phyloP scores from a whole-genome alignment of 768 basidiomycete genomes.

The Termitomyces bulborhizus region DNA sequence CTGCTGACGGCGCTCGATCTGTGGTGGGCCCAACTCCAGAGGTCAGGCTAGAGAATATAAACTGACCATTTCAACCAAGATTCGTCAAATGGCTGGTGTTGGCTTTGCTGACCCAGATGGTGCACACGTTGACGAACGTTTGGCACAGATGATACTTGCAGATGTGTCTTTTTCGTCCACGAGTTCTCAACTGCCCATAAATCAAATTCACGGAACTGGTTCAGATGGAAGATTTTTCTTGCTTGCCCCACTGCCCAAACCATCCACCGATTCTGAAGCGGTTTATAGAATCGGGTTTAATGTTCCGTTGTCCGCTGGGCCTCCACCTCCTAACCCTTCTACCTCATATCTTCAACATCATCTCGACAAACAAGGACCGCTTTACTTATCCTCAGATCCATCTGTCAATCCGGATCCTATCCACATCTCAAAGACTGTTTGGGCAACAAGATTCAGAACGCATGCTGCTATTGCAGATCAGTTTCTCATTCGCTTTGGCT shows the following conservation, averaged over 20 bases:
- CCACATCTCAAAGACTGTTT: conserved; percentile 29
- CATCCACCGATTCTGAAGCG: conserved; percentile 15
- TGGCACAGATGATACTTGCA: conserved; percentile 38
- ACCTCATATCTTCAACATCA: conserved; percentile 37
- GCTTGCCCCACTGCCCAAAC: conserved; percentile 27
- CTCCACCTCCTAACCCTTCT: conserved; percentile 28
- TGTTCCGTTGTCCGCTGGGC: conserved; percentile 27
- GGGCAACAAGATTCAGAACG: conserved; percentile 43
- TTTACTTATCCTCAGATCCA: conserved; percentile 25
- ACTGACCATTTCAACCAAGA: conserved; percentile 19
- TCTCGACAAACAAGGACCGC: conserved; percentile 34
- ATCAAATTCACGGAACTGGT: conserved; percentile 18
- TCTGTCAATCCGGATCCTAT: conserved; percentile 26
- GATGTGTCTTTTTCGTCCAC: conserved; percentile 34
- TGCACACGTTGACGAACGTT: conserved; percentile 18
- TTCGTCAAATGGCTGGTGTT: conserved; percentile 35
- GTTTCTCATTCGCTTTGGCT: conserved; percentile 23
- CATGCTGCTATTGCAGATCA: conserved; percentile 37
- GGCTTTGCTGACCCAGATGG: conserved; percentile 38
- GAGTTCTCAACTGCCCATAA: conserved; percentile 16
- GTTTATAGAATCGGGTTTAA: conserved; percentile 36
- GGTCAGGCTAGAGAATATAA: not conserved
- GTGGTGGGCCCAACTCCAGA: conserved; percentile 21
- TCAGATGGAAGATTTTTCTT: conserved; percentile 28
- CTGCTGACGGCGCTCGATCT: conserved; percentile 46